Evolutionary conservation across 1,139 yeast genomes (phyloP).

Genomic region (Scheffersomyces titani): DNA sequence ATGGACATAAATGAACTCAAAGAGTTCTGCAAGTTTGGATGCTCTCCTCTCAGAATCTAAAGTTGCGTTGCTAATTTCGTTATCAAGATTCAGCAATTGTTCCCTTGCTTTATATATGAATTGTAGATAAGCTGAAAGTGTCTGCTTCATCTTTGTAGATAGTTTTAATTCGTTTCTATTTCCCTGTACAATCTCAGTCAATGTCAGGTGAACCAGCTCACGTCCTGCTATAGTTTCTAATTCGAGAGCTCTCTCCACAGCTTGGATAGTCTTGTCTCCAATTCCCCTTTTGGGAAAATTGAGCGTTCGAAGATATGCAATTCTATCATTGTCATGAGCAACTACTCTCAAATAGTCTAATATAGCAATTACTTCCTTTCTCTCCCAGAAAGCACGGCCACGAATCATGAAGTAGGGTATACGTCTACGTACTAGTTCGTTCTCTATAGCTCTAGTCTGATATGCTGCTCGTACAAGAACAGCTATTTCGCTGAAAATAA

Average conservation of each 20-base stretch:
- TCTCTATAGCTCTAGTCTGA: slow-evolving; percentile 62
- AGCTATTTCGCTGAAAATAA: slow-evolving; percentile 61
- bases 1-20: slow-evolving; percentile 23
- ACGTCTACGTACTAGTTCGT: slow-evolving; percentile 50
- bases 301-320: slow-evolving; percentile 60
- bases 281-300: slow-evolving; percentile 67
- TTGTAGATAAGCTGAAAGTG: slow-evolving; percentile 27
- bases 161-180: slow-evolving; percentile 7
- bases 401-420: slow-evolving; percentile 70
- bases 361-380: slow-evolving; percentile 64
- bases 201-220: background rate
- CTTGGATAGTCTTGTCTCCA: slow-evolving; percentile 59
- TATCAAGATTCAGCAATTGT: slow-evolving; percentile 7
- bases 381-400: slow-evolving; percentile 81
- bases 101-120: slow-evolving; percentile 30
- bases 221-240: slow-evolving; percentile 3
- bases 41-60: slow-evolving; percentile 5
- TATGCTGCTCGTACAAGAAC: slow-evolving; percentile 66
- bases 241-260: slow-evolving; percentile 26
- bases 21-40: slow-evolving; percentile 16
- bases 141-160: slow-evolving; percentile 12
- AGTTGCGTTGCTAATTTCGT: background rate
- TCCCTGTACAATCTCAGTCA: background rate
- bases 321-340: slow-evolving; percentile 55
- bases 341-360: slow-evolving; percentile 66